Evolutionary conservation across 2,329 filamentous ascomycete species (phyloP).

Genomic region (Neofusicoccum parvum): DNA sequence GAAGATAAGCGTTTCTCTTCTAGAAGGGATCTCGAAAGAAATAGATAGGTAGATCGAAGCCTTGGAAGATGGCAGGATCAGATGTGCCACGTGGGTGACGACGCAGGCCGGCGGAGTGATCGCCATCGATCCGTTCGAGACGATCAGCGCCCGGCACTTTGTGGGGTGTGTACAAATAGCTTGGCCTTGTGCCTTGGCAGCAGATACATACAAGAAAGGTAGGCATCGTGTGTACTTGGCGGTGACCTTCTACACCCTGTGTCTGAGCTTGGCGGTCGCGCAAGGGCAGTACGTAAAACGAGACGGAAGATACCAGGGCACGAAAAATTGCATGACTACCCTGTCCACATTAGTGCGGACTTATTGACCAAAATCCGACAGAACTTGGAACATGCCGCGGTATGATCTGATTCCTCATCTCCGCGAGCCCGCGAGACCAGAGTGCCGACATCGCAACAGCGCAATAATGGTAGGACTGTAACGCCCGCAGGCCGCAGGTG

Average conservation of each 20-base stretch:
- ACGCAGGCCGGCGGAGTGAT: background rate
- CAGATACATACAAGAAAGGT: no score
- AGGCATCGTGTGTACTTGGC: no score
- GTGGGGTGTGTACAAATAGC: no score
- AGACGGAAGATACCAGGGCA: background rate
- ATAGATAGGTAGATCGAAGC: background rate
- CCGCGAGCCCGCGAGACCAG: background rate
- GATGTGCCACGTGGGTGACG: background rate
- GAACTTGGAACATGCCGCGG: background rate
- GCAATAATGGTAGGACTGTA: background rate
- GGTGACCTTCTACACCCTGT: no score
- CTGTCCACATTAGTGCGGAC: background rate
- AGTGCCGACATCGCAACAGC: conserved; percentile 8
- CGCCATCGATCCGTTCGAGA: background rate
- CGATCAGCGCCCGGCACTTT: background rate
- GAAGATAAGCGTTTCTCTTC: conserved; percentile 1
- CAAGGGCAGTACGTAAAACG: background rate
- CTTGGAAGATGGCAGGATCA: background rate
- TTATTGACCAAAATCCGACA: background rate
- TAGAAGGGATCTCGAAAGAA: background rate
- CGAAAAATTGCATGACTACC: background rate
- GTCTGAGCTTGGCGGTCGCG: background rate
- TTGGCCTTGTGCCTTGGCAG: no score
- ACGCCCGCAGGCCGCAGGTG: background rate
- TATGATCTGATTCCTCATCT: background rate